Base-by-base conservation (phyloP, 768 basidiomycete genomes). In the Chlorophyllum brunneum region DNA sequence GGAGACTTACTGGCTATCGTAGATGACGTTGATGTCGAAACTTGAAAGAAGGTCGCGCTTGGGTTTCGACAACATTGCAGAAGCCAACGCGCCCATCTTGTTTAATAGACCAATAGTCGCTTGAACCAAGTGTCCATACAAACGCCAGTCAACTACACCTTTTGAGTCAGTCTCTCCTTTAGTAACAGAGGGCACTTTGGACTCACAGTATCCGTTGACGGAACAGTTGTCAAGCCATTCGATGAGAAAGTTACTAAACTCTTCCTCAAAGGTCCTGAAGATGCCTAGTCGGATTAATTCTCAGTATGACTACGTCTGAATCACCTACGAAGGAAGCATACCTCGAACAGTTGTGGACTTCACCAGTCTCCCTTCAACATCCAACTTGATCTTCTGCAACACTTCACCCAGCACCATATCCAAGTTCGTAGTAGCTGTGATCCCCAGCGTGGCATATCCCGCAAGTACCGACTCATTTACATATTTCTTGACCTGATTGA, bases 91-190 rank as follows among this genome's bases (percentile, higher is more conserved):
- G 39, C 69, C 58, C 23, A 72, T 61, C 22, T 58, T 63, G 56
- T 77, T 78, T 30, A 83, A 61, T 9, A 82, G 57, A 0, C 54
- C 59, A 13, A 77, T 58, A 4, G 69, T 67, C 9, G 65, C 65
- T 52, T 77, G 70, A 0, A 83, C 57, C 7, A 82, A 55, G 46
- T 70, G 69, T 27, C 66, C 70, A 53, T 79, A 81, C 22, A 83
- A 65, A 30, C 61, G 63, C 84, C 85, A 86, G 54, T 82, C 69
- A 58, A 82, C 84, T 86, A 45, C n/a, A n/a, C n/a, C n/a, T n/a
- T n/a, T n/a, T 5, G 40, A 38, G 51, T 36, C 51, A 37, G 56
- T 57, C 24, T 11, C 46, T 49, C 33, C 51, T 30, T 15, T 8
- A 23, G 27, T 4, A 7, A 48, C 15, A 18, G 44, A 36, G 15